Percentiles rank a stretch among this genome's conserved stretches.
These are phyloP conservation scores for Poa annua DNA, from an alignment of 176 grass and related monocot species.

Conservation along the genomic window DNA sequence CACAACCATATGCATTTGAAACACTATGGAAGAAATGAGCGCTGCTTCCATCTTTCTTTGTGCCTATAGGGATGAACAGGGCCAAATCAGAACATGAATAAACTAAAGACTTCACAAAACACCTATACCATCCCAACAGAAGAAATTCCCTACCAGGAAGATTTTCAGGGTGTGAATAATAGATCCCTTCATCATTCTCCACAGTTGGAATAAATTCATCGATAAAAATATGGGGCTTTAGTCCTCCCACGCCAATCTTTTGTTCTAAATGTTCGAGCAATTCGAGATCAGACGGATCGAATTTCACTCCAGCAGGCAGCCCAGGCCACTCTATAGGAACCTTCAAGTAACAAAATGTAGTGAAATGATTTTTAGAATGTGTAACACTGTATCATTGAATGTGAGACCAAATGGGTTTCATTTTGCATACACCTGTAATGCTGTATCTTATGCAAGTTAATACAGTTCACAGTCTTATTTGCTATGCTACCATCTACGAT, in stretches of 20 bases:
- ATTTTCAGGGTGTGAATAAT: constrained; percentile 84
- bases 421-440: not conserved
- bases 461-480: not conserved
- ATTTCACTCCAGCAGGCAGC: constrained; percentile 84
- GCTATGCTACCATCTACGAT: not conserved
- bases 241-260: constrained; percentile 64
- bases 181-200: constrained; percentile 70
- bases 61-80: constrained; percentile 43
- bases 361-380: not conserved
- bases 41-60: constrained; percentile 75
- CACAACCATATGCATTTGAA: constrained; percentile 79
- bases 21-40: constrained; percentile 78
- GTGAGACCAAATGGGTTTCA: constrained; percentile 6
- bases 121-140: not conserved
- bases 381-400: not conserved
- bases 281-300: constrained; percentile 86
- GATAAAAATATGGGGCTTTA: constrained; percentile 66
- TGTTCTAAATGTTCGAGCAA: constrained; percentile 79
- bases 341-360: constrained; percentile 49
- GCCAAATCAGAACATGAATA: constrained; percentile 25
- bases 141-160: constrained; percentile 62
- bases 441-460: not conserved
- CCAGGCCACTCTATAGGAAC: constrained; percentile 77
- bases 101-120: constrained; percentile 18
- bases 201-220: constrained; percentile 92